phyloP scores from a whole-genome alignment of 1,284 basidiomycete genomes.

The Violaceomyces palustris region DNA sequence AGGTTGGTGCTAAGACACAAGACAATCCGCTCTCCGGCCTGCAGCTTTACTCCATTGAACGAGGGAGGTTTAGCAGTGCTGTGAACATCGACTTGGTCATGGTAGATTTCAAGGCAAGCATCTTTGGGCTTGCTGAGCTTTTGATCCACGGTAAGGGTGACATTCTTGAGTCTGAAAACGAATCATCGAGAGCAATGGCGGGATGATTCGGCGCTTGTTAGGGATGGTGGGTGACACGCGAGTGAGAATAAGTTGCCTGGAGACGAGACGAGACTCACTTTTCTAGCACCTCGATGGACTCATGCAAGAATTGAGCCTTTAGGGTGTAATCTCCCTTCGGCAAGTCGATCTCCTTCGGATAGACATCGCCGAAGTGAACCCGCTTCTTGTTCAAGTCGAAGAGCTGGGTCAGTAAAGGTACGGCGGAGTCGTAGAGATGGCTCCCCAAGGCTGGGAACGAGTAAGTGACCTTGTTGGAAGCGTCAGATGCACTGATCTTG shows the following conservation, averaged over 20 bases:
- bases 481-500: slow-evolving; percentile 43
- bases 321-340: slow-evolving; percentile 51
- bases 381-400: slow-evolving; percentile 46
- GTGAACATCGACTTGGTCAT: slow-evolving; percentile 49
- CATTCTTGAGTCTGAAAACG: slow-evolving; percentile 32
- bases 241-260: too few species aligned
- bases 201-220: neutral
- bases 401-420: slow-evolving; percentile 48
- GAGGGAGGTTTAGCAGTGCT: slow-evolving; percentile 30
- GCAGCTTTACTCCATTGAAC: slow-evolving; percentile 46
- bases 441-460: slow-evolving; percentile 43
- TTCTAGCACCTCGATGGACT: slow-evolving; percentile 44
- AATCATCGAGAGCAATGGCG: neutral
- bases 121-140: slow-evolving; percentile 50
- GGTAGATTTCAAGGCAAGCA: slow-evolving; percentile 43
- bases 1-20: slow-evolving; percentile 46
- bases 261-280: slow-evolving; percentile 3
- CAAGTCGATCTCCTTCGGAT: slow-evolving; percentile 49
- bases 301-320: slow-evolving; percentile 45
- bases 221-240: neutral
- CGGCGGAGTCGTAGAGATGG: slow-evolving; percentile 50
- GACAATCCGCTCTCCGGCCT: slow-evolving; percentile 45
- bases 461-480: slow-evolving; percentile 35
- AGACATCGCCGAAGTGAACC: slow-evolving; percentile 51
- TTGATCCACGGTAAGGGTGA: slow-evolving; percentile 45